Evolutionary conservation across 306 rosid species (phyloP).

Genomic region (Inga leiocalycina): DNA sequence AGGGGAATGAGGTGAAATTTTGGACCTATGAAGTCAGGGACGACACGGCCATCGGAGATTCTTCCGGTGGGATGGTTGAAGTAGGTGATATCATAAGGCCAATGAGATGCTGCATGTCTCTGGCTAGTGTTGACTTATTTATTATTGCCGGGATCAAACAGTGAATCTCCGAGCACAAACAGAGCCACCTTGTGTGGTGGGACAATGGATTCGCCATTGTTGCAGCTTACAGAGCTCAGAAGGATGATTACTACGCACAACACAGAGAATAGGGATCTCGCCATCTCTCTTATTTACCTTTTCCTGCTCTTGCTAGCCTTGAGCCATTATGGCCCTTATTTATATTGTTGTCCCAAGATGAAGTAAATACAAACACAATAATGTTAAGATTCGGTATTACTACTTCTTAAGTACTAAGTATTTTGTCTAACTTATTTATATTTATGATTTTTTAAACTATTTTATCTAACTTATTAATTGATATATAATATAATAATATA

Average conservation of each 20-base stretch:
- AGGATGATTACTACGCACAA: neutral
- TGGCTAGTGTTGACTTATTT: neutral
- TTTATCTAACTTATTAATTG: no score
- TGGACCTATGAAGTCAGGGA: conserved; percentile 46
- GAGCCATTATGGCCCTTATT: no score
- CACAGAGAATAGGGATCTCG: neutral
- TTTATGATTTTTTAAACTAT: no score
- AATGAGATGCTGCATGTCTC: neutral
- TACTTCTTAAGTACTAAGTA: no score
- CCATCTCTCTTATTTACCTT: neutral
- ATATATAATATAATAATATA: no score
- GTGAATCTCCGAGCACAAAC: conserved; percentile 46
- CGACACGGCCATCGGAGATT: conserved; percentile 45
- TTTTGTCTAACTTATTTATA: no score
- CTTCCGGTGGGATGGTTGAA: conserved; percentile 45
- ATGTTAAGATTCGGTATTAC: no score
- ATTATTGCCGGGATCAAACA: conserved; percentile 46
- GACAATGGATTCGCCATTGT: neutral
- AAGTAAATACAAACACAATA: no score
- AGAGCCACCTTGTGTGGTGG: neutral
- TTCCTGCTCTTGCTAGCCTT: no score
- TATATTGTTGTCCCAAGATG: no score
- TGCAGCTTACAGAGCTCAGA: neutral
- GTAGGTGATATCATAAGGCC: conserved; percentile 52
- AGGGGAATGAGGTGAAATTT: no score